Conservation (phyloP, 495 filamentous ascomycete species). For the Aspergillus heteromorphus region DNA sequence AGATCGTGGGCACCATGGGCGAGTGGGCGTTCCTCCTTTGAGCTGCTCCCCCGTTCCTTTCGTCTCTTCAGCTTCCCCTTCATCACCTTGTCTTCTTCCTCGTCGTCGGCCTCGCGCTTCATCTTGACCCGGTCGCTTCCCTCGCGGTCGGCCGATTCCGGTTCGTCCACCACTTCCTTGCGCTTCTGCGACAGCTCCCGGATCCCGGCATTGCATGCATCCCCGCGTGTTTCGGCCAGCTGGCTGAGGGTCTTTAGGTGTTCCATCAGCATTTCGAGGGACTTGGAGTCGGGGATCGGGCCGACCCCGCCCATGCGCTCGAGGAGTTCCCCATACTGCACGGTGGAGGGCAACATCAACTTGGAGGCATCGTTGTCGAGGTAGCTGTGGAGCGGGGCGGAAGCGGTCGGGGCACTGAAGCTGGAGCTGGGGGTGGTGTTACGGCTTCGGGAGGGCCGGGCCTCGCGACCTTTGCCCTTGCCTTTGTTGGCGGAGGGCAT, state of each 20-base stretch:
- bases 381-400: constrained; percentile 47
- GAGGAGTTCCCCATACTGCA: constrained; percentile 68
- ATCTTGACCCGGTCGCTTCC: constrained; percentile 42
- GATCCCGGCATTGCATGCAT: constrained; percentile 67
- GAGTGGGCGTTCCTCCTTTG: constrained; percentile 53
- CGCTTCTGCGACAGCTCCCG: constrained; percentile 59
- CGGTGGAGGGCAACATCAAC: constrained; percentile 49
- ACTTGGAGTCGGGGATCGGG: constrained; percentile 68
- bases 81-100: constrained; percentile 46
- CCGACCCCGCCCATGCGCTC: constrained; percentile 59
- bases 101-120: constrained; percentile 50
- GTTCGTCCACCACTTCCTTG: constrained; percentile 54
- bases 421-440: constrained; percentile 76
- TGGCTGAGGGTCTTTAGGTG: constrained; percentile 61
- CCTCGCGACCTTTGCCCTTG: constrained; percentile 73
- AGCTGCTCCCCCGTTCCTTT: constrained; percentile 44
- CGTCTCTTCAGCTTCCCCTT: constrained; percentile 49
- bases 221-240: constrained; percentile 57
- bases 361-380: constrained; percentile 62
- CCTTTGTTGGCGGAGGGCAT: constrained; percentile 59
- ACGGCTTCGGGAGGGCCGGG: constrained; percentile 71
- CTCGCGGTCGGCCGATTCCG: constrained; percentile 28
- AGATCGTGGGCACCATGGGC: constrained; percentile 58
- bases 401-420: constrained; percentile 42
- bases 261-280: constrained; percentile 61